These are phyloP conservation scores for Pelargonium fulgidum DNA, from an alignment of 441 rosid species.

Conservation along the genomic window DNA sequence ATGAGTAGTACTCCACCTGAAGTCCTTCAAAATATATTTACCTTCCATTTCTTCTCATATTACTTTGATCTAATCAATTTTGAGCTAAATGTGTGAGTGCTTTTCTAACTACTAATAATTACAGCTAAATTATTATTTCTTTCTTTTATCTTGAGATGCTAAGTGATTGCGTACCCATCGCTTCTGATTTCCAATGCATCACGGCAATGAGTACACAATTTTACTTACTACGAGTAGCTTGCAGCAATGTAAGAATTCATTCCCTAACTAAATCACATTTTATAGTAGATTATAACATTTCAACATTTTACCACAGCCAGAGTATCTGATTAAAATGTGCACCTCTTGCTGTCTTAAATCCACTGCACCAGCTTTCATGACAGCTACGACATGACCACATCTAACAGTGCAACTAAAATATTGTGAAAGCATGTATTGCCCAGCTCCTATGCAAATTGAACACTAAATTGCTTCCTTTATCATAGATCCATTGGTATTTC, in stretches of 20 bases:
- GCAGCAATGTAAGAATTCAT: not conserved
- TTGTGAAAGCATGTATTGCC: not conserved
- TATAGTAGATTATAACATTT: not conserved
- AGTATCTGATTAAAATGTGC: too few relatives aligned
- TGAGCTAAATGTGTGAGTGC: not conserved
- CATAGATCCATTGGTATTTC: not conserved
- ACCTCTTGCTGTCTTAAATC: not conserved
- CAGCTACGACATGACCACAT: not conserved
- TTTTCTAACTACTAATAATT: not conserved
- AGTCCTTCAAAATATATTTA: not conserved
- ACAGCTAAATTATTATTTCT: not conserved
- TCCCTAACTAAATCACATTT: not conserved
- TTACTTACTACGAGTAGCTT: not conserved
- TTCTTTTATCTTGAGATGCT: not conserved
- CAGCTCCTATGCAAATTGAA: not conserved
- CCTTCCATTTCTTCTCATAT: not conserved
- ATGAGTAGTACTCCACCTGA: not conserved
- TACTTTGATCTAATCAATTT: not conserved
- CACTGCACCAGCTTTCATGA: not conserved
- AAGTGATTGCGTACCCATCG: not conserved
- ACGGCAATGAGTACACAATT: not conserved
- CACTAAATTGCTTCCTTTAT: conserved; percentile 1
- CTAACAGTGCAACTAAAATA: not conserved
- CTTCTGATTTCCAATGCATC: not conserved
- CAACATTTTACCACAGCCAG: too few relatives aligned